A percentile compares a stretch with the other conserved stretches of the same genome.
These are phyloP conservation scores for Botrytis aclada DNA, from an alignment of 2,329 filamentous ascomycete genomes.

Conservation along the genomic window DNA sequence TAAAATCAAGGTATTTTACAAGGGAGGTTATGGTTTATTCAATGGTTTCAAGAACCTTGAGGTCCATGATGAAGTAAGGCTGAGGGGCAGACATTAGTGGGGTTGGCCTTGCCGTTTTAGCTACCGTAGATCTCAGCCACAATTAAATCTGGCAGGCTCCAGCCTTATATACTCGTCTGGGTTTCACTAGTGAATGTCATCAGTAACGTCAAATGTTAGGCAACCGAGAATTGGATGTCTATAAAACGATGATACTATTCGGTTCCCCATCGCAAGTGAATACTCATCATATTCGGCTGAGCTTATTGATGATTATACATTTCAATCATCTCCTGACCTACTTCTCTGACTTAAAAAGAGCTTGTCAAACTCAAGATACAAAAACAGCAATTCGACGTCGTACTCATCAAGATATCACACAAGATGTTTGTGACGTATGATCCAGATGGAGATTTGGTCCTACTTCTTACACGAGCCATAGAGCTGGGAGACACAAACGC, in stretches of 20 bases:
- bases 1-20: neutral
- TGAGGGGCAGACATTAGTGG: conserved; percentile 13
- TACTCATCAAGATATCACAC: too few species aligned
- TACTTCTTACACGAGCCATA: neutral
- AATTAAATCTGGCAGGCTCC: neutral
- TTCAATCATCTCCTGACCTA: neutral
- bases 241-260: neutral
- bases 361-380: neutral
- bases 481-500: neutral
- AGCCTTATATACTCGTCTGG: neutral
- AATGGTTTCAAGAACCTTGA: neutral
- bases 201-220: neutral
- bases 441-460: conserved; percentile 9
- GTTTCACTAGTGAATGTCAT: neutral
- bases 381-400: neutral
- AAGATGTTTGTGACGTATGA: neutral
- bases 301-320: neutral
- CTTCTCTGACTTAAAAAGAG: neutral
- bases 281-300: neutral
- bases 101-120: neutral
- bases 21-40: neutral
- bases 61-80: conserved; percentile 13
- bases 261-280: too few species aligned
- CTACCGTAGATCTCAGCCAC: neutral
- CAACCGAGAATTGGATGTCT: neutral